phyloP scores from a whole-genome alignment of 1,284 basidiomycete species.

The Cystobasidium sp. region DNA sequence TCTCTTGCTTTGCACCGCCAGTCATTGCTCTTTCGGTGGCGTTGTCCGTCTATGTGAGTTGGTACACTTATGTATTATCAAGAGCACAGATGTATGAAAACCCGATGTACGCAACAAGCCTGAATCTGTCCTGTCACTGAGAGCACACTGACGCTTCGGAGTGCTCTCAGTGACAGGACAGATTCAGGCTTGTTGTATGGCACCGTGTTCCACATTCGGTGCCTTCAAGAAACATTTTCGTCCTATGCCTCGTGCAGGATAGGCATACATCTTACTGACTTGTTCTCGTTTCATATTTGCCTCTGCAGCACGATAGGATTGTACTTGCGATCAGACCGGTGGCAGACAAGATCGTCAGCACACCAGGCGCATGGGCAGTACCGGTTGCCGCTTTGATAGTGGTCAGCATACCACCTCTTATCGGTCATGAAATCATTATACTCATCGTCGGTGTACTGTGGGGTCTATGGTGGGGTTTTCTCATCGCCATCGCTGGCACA shows the following conservation, averaged over 20 bases:
- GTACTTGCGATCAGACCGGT: conserved; percentile 28
- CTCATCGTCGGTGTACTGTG: conserved; percentile 57
- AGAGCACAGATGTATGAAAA: neutral
- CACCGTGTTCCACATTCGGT: too few relatives aligned
- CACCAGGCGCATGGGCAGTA: conserved; percentile 25
- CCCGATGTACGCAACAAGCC: too few relatives aligned
- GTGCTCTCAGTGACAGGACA: too few relatives aligned
- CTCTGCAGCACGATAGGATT: conserved; percentile 29
- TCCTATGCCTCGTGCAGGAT: neutral
- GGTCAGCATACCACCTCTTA: conserved; percentile 57
- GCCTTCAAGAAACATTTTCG: too few relatives aligned
- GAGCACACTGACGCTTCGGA: too few relatives aligned
- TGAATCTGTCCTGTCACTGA: too few relatives aligned
- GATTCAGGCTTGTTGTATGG: too few relatives aligned
- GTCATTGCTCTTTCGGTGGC: conserved; percentile 34
- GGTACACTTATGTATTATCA: neutral
- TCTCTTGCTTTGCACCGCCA: conserved; percentile 4
- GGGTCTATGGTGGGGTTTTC: conserved; percentile 57
- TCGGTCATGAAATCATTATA: conserved; percentile 56
- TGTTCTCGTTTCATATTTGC: neutral
- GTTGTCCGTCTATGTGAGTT: conserved; percentile 29
- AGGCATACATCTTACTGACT: neutral
- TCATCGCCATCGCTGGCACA: conserved; percentile 55
- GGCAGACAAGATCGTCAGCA: conserved; percentile 21
- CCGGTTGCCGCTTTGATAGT: conserved; percentile 33